phyloP scores from a whole-genome alignment of 805 yeast species.

The Wickerhamiella siamensis region DNA sequence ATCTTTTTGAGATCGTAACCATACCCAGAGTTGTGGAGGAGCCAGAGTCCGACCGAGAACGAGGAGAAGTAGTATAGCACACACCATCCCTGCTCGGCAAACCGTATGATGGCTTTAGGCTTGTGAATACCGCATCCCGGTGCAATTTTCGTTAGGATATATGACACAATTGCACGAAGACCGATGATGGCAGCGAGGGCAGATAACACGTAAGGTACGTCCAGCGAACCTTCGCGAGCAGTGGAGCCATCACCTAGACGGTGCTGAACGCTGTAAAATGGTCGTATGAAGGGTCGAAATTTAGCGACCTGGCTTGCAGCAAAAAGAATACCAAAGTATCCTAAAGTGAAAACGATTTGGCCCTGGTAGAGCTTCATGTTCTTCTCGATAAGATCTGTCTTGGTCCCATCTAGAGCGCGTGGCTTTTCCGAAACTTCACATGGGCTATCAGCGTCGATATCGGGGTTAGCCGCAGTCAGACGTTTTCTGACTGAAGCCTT shows the following conservation, averaged over 20 bases:
- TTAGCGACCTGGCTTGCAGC: neutral
- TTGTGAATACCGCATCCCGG: conserved; percentile 29
- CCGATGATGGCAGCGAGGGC: conserved; percentile 9
- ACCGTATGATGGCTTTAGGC: conserved; percentile 44
- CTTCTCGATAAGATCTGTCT: neutral
- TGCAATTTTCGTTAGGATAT: conserved; percentile 7
- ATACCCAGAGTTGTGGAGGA: conserved; percentile 47
- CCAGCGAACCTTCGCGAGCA: conserved; percentile 13
- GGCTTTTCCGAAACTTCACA: neutral
- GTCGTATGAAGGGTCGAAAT: neutral
- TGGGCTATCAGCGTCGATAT: neutral
- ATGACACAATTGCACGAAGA: conserved; percentile 12
- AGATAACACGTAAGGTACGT: conserved; percentile 6
- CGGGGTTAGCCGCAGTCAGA: neutral
- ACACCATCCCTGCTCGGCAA: conserved; percentile 81
- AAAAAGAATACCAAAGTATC: neutral
- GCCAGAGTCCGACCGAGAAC: conserved; percentile 40
- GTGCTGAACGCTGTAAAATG: conserved; percentile 11
- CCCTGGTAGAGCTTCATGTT: neutral
- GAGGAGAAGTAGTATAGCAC: conserved; percentile 43
- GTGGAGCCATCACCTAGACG: neutral
- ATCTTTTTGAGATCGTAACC: conserved; percentile 41
- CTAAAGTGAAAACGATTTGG: neutral
- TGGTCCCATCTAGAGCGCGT: neutral
- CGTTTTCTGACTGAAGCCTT: neutral